These are phyloP conservation scores for Gastrolobium villosum DNA, from an alignment of 306 rosid genomes.

Conservation along the genomic window DNA sequence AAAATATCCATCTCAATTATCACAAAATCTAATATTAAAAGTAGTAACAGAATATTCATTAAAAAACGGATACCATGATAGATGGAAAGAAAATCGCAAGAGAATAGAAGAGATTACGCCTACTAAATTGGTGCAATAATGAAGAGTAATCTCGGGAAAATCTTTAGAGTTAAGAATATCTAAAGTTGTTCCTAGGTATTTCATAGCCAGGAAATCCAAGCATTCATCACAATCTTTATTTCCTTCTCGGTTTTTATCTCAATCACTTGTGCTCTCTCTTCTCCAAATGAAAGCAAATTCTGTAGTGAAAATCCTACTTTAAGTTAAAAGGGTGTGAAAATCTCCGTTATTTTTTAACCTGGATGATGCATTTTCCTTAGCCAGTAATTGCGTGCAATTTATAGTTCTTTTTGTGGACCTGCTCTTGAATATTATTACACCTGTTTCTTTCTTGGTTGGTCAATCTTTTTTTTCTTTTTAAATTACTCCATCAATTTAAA, in stretches of 20 bases:
- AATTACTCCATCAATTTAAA: background rate
- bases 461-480: background rate
- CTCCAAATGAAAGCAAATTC: constrained; percentile 12
- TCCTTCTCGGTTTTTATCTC: constrained; percentile 51
- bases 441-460: constrained; percentile 6
- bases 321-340: background rate
- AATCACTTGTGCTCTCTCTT: constrained; percentile 39
- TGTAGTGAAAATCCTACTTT: constrained; percentile 12
- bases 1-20: constrained; percentile 48
- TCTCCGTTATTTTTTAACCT: constrained; percentile 48
- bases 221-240: constrained; percentile 64
- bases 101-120: constrained; percentile 33
- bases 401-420: constrained; percentile 23
- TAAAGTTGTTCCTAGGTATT: constrained; percentile 46
- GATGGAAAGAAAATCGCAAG: constrained; percentile 54
- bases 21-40: constrained; percentile 54
- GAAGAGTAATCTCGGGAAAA: constrained; percentile 13
- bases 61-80: constrained; percentile 44
- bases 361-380: background rate
- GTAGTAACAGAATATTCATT: constrained; percentile 49
- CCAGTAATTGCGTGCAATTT: constrained; percentile 43
- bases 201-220: constrained; percentile 63
- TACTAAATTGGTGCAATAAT: constrained; percentile 42
- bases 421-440: background rate
- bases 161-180: too few relatives aligned